Evolutionary conservation across 2,329 filamentous ascomycete species (phyloP).

Genomic region (Botrytis galanthina): DNA sequence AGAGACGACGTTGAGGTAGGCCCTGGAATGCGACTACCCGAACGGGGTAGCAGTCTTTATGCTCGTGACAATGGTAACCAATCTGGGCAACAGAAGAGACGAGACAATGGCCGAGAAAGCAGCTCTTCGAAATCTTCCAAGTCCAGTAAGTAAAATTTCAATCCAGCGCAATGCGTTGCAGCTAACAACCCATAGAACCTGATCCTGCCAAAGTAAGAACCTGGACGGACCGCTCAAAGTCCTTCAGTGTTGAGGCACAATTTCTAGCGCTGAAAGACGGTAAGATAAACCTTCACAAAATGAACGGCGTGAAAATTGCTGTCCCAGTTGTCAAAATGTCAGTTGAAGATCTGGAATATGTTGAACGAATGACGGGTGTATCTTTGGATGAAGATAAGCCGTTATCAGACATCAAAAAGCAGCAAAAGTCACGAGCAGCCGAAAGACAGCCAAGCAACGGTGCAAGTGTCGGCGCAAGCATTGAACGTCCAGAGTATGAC

Average conservation of each 20-base stretch:
- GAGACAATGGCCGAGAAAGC: slow-evolving; percentile 64
- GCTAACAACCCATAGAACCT: slow-evolving; percentile 58
- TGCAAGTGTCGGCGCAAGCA: slow-evolving; percentile 62
- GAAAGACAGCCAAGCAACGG: slow-evolving; percentile 32
- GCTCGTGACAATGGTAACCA: slow-evolving; percentile 64
- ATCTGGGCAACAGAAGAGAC: slow-evolving; percentile 68
- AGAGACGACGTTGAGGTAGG: slow-evolving; percentile 71
- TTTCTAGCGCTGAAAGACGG: slow-evolving; percentile 92
- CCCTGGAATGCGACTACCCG: slow-evolving; percentile 70
- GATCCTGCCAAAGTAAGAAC: slow-evolving; percentile 79
- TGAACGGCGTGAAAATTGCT: slow-evolving; percentile 97
- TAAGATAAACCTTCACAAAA: slow-evolving; percentile 96
- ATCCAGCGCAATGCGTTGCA: not conserved
- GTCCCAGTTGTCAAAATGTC: slow-evolving; percentile 97
- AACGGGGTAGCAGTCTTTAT: slow-evolving; percentile 75
- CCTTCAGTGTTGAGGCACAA: slow-evolving; percentile 95
- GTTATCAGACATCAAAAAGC: slow-evolving; percentile 71
- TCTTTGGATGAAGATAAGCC: slow-evolving; percentile 92
- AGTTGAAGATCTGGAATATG: slow-evolving; percentile 88
- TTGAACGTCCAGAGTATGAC: slow-evolving; percentile 77
- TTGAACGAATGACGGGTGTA: slow-evolving; percentile 81
- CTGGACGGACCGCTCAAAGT: slow-evolving; percentile 93
- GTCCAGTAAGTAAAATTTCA: slow-evolving; percentile 60
- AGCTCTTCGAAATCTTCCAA: slow-evolving; percentile 57
- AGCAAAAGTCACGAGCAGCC: slow-evolving; percentile 28